Conservation (phyloP, 1,139 yeast genomes). For the Martiniozyma asiatica region DNA sequence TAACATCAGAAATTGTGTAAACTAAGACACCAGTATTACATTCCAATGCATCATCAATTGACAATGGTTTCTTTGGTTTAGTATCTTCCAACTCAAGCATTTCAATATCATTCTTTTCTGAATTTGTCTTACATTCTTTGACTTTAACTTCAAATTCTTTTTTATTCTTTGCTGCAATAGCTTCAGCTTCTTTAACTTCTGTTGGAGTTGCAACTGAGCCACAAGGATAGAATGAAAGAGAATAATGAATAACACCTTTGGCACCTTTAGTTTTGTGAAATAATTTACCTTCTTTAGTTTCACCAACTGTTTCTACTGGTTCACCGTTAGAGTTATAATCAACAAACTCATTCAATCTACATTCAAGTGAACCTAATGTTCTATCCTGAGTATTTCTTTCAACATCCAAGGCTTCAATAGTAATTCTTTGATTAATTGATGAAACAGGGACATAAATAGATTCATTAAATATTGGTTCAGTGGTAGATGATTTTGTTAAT, state of each 20-base stretch:
- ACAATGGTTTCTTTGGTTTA: conserved; percentile 41
- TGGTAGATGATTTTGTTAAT: conserved; percentile 49
- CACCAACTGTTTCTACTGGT: conserved; percentile 49
- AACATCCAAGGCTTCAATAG: conserved; percentile 86
- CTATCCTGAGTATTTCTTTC: conserved; percentile 70
- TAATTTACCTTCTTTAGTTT: conserved; percentile 47
- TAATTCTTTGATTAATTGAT: conserved; percentile 67
- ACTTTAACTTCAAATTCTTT: conserved; percentile 24
- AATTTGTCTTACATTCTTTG: conserved; percentile 17
- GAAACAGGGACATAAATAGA: conserved; percentile 70
- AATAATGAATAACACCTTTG: conserved; percentile 66
- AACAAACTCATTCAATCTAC: conserved; percentile 56
- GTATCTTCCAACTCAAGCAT: conserved; percentile 27
- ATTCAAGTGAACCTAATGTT: conserved; percentile 70
- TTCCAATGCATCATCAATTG: conserved; percentile 49
- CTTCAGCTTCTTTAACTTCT: conserved; percentile 32
- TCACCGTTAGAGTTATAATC: conserved; percentile 55
- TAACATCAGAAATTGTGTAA: conserved; percentile 50
- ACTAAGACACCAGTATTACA: conserved; percentile 70
- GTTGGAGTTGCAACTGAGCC: conserved; percentile 66
- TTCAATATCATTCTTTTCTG: conserved; percentile 20
- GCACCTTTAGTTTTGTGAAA: conserved; percentile 60
- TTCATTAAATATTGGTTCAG: conserved; percentile 81
- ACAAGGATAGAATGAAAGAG: conserved; percentile 71
- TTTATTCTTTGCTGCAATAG: conserved; percentile 11